phyloP scores from a whole-genome alignment of 1,284 basidiomycete species.

The Puccinia brachypodii region DNA sequence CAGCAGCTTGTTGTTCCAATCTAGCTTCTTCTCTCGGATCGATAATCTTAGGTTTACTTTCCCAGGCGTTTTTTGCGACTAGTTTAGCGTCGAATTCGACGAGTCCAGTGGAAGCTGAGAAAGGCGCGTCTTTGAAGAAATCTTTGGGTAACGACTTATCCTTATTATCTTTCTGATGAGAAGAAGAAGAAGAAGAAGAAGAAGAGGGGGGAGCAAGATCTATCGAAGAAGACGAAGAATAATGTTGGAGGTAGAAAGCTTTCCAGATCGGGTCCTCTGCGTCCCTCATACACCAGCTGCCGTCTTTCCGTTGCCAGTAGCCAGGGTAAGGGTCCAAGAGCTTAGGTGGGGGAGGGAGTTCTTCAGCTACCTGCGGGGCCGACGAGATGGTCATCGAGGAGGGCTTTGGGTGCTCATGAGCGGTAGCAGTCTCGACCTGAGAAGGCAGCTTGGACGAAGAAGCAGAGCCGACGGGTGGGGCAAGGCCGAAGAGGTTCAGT shows the following conservation, averaged over 20 bases:
- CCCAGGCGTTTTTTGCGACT: slow-evolving; percentile 31
- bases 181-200: too few relatives aligned
- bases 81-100: slow-evolving; percentile 25
- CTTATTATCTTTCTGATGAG: not conserved
- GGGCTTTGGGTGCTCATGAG: not conserved
- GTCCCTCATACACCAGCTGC: slow-evolving; percentile 53
- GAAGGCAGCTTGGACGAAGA: not conserved
- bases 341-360: slow-evolving; percentile 46
- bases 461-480: not conserved
- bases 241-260: slow-evolving; percentile 21
- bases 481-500: slow-evolving; percentile 7
- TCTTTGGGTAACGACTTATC: slow-evolving; percentile 24
- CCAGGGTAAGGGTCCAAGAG: slow-evolving; percentile 53
- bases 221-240: not conserved
- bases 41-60: slow-evolving; percentile 44
- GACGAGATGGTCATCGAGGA: slow-evolving; percentile 18
- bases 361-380: slow-evolving; percentile 36
- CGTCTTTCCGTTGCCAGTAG: slow-evolving; percentile 52
- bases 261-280: slow-evolving; percentile 49
- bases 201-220: not conserved
- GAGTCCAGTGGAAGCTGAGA: not conserved
- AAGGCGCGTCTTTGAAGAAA: slow-evolving; percentile 23
- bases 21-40: slow-evolving; percentile 41
- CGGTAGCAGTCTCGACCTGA: too few relatives aligned
- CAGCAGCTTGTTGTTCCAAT: slow-evolving; percentile 13